phyloP scores from a whole-genome alignment of 768 basidiomycete genomes.

The Lactarius sanguifluus region DNA sequence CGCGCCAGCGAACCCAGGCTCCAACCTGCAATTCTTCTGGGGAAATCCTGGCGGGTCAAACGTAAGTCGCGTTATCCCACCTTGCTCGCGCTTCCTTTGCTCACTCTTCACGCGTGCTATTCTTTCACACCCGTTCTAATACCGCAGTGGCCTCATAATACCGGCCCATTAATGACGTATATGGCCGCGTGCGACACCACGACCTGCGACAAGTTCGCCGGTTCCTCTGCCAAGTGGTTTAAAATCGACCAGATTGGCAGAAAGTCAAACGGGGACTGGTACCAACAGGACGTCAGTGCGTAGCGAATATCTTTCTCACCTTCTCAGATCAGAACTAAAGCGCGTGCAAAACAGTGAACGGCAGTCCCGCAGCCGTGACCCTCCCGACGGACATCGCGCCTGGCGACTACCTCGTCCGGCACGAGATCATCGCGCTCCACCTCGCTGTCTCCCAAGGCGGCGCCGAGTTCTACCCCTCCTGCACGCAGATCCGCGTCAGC shows the following conservation, averaged over 20 bases:
- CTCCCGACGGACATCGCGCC: slow-evolving; percentile 50
- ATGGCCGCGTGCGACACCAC: slow-evolving; percentile 58
- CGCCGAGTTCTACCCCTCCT: slow-evolving; percentile 81
- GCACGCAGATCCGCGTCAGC: slow-evolving; percentile 53
- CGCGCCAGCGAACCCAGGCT: slow-evolving; percentile 59
- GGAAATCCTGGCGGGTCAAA: slow-evolving; percentile 39
- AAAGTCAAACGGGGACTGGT: slow-evolving; percentile 33
- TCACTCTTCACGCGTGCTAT: neutral
- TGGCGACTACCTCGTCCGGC: slow-evolving; percentile 74
- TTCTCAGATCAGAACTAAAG: neutral
- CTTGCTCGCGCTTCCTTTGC: neutral
- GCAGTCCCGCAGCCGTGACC: slow-evolving; percentile 33
- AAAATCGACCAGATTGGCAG: slow-evolving; percentile 46
- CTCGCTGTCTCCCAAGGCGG: slow-evolving; percentile 55
- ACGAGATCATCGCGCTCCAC: slow-evolving; percentile 80
- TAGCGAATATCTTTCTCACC: neutral
- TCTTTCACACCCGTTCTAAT: neutral
- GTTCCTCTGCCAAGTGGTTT: slow-evolving; percentile 67
- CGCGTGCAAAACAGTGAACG: slow-evolving; percentile 30
- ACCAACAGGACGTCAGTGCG: slow-evolving; percentile 36
- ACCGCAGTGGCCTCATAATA: slow-evolving; percentile 54
- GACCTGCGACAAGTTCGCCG: slow-evolving; percentile 60
- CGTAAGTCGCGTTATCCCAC: slow-evolving; percentile 28
- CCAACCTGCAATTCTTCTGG: slow-evolving; percentile 54
- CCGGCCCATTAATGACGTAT: slow-evolving; percentile 73